Percentiles rank a stretch among this genome's conserved stretches.
Evolutionary conservation across 805 yeast genomes (phyloP).

Genomic region (Groenewaldozyma tartarivorans): DNA sequence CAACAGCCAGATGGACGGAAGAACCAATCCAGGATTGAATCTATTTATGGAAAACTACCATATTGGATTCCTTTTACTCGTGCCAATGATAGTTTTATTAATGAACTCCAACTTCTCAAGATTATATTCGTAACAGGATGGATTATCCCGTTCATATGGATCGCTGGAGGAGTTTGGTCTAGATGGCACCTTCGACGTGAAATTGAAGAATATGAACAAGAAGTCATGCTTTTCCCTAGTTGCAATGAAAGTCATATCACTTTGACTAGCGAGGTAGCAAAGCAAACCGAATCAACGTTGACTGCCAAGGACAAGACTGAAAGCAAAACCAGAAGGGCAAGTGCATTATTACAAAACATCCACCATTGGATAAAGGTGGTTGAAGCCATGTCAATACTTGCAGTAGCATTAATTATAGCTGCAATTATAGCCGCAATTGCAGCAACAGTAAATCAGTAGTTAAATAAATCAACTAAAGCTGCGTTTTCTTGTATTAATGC

Average conservation of each 20-base stretch:
- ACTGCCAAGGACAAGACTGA: neutral
- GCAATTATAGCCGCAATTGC: neutral
- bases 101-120: neutral
- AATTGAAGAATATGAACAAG: constrained; percentile 1
- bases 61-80: neutral
- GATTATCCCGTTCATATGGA: constrained; percentile 2
- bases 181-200: neutral
- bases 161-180: constrained; percentile 1
- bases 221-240: constrained; percentile 1
- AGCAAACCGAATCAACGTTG: neutral
- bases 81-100: neutral
- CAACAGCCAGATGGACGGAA: too few species aligned
- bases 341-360: too few species aligned
- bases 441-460: neutral
- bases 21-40: too few species aligned
- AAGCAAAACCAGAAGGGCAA: too few species aligned
- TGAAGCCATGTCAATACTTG: neutral
- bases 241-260: neutral
- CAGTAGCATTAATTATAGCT: neutral
- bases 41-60: too few species aligned
- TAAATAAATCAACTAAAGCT: neutral
- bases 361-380: neutral
- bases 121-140: constrained; percentile 2
- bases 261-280: too few species aligned
- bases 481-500: too few species aligned